Base-by-base conservation (phyloP, 1,284 basidiomycete genomes). In the Peniophora sp. region DNA sequence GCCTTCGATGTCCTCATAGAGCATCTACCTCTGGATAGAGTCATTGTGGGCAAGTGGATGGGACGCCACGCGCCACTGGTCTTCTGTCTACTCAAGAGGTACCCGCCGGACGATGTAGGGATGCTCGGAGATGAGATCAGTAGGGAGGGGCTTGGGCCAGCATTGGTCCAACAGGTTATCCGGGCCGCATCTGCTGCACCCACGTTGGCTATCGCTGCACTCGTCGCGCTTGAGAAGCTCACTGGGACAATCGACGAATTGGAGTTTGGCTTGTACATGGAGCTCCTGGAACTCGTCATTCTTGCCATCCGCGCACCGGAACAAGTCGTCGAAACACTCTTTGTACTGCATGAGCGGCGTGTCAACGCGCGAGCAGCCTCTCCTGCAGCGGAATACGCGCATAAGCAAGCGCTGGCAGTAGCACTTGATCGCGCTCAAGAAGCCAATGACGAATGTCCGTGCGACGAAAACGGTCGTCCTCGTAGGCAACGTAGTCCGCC, bases 391-490 rank as follows among this genome's bases (percentile, higher is more conserved):
- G 60, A 61, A 22, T 79, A 83, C 58, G 73, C 71, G 2, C 75
- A 78, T 55, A 77, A 75, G 48, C 72, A 81, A 41, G 73, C 75
- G 0, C 67, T 83, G 1, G 74, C 71, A 2, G 68, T 84, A 32
- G 72, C 71, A 0, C 79, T 81, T 49, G 81, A 84, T 53, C 71
- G 78, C 8, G 79, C 77, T 2, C 80, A 85, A 56, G 82, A 84
- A 57, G 82, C 81, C 6, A 72, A 73, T 1, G 79, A 83, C 53
- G 71, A 76, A 56, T 85, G 81, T 59, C 81, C 81, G 3, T 83
- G 81, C 53, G 74, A 81, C 52, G 79, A 81, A 16, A 63, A 69
- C 19, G 81, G 82, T 3, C 65, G 69, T 48, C 77, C 75, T 3
- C 66, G 64, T 41, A 68, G 58, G 53, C 68, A 69, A 45, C 58